These are phyloP conservation scores for Periconia digitata DNA, from an alignment of 2,329 filamentous ascomycete genomes.

Conservation along the genomic window DNA sequence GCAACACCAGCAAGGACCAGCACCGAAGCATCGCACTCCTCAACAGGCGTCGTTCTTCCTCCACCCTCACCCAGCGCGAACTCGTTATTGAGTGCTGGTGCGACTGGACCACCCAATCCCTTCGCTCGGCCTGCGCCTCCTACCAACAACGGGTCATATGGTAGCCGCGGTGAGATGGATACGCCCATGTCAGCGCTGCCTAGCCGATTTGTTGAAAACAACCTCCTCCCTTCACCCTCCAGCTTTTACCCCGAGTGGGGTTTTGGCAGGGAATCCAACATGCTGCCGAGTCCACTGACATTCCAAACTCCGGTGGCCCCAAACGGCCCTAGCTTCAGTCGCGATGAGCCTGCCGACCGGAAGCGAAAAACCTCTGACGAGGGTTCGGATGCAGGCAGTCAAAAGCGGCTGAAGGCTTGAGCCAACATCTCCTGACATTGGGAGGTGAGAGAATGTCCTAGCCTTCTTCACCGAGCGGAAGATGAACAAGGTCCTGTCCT, in stretches of 20 bases:
- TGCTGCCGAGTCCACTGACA: constrained; percentile 87
- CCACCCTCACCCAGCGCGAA: constrained; percentile 90
- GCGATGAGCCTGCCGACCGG: constrained; percentile 44
- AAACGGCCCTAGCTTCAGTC: constrained; percentile 47
- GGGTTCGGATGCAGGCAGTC: constrained; percentile 37
- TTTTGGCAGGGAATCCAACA: constrained; percentile 76
- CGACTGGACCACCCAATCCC: constrained; percentile 89
- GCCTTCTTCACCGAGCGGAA: no score
- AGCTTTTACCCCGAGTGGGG: constrained; percentile 94
- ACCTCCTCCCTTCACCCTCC: constrained; percentile 85
- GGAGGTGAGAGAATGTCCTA: no score
- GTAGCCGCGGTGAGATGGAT: constrained; percentile 53
- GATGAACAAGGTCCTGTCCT: no score
- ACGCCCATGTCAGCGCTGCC: constrained; percentile 94
- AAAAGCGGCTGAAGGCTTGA: constrained; percentile 42
- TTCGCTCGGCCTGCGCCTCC: constrained; percentile 87
- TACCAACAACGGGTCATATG: constrained; percentile 53
- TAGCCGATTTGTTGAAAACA: constrained; percentile 84
- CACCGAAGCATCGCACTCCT: constrained; percentile 60
- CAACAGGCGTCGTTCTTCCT: constrained; percentile 79
- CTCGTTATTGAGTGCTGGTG: constrained; percentile 83
- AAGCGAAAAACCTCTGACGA: constrained; percentile 46
- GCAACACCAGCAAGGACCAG: constrained; percentile 58
- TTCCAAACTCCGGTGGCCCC: constrained; percentile 77
- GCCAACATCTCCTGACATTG: not conserved